Evolutionary conservation across 164 flowering plant species (phyloP).

Genomic region (Vitis riparia): DNA sequence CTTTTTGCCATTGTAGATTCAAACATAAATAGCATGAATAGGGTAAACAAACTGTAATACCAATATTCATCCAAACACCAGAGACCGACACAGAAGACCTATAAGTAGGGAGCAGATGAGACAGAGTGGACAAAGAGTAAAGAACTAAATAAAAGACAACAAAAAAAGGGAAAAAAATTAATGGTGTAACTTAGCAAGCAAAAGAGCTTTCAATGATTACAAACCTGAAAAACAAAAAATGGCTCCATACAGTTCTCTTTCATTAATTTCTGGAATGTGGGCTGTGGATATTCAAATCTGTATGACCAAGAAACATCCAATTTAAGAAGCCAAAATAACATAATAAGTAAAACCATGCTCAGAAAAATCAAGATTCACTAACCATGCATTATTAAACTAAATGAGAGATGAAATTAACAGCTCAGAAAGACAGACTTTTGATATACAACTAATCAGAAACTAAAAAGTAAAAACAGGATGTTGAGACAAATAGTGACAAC

Average conservation of each 20-base stretch:
- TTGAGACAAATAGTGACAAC: no score
- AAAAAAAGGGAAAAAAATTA: background rate
- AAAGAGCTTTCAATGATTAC: background rate
- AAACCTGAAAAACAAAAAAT: conserved; percentile 96
- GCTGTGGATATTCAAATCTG: conserved; percentile 98
- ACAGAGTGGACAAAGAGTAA: background rate
- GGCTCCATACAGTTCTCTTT: conserved; percentile 99
- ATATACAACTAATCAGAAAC: background rate
- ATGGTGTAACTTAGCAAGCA: background rate
- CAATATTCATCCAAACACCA: conserved; percentile 99
- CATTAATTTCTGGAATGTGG: conserved; percentile 94
- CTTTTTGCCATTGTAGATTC: conserved; percentile 99
- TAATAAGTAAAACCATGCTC: background rate
- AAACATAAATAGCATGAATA: conserved; percentile 95
- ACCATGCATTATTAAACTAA: background rate
- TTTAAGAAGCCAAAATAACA: background rate
- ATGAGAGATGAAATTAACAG: background rate
- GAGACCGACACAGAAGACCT: conserved; percentile 98
- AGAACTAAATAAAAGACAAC: background rate
- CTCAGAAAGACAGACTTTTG: background rate
- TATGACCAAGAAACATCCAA: conserved; percentile 3
- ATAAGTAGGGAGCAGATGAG: conserved; percentile 9
- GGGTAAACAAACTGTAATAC: conserved; percentile 97
- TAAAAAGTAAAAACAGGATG: background rate
- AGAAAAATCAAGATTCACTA: background rate